Evolutionary conservation across 352 stramenopile genomes (phyloP).

Genomic region (Globisporangium nunn): DNA sequence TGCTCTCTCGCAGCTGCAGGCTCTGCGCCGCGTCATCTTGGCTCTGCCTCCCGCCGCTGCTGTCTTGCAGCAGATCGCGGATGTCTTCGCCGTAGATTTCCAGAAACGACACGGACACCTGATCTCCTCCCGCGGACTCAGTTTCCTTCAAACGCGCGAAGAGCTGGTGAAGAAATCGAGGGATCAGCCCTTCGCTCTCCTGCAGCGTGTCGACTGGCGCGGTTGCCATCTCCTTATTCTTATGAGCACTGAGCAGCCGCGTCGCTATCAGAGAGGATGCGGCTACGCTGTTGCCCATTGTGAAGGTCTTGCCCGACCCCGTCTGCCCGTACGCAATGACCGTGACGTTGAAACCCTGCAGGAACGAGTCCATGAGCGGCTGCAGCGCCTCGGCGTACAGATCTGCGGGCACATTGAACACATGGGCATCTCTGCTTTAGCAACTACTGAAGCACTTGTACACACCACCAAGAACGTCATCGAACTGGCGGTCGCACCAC

Average conservation of each 20-base stretch:
- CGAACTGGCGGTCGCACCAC: constrained; percentile 15
- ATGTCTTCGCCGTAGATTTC: constrained; percentile 98
- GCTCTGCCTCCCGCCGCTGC: constrained; percentile 11
- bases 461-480: no score
- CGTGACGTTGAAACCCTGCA: constrained; percentile 87
- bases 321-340: constrained; percentile 86
- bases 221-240: neutral
- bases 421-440: neutral
- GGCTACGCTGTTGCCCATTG: constrained; percentile 69
- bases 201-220: constrained; percentile 17
- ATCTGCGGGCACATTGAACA: constrained; percentile 15
- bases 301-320: constrained; percentile 80
- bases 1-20: constrained; percentile 66
- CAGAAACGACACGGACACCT: constrained; percentile 86
- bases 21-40: constrained; percentile 29
- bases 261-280: constrained; percentile 30
- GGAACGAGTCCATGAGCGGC: constrained; percentile 74
- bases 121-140: constrained; percentile 21
- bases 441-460: neutral
- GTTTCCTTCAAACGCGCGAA: constrained; percentile 39
- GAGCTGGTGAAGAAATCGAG: constrained; percentile 77
- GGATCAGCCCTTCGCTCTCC: constrained; percentile 71
- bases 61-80: constrained; percentile 86
- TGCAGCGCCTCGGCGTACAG: constrained; percentile 68
- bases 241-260: constrained; percentile 22